These are phyloP conservation scores for Sphaerobolus stellatus DNA, from an alignment of 1,284 basidiomycete species.

Conservation along the genomic window DNA sequence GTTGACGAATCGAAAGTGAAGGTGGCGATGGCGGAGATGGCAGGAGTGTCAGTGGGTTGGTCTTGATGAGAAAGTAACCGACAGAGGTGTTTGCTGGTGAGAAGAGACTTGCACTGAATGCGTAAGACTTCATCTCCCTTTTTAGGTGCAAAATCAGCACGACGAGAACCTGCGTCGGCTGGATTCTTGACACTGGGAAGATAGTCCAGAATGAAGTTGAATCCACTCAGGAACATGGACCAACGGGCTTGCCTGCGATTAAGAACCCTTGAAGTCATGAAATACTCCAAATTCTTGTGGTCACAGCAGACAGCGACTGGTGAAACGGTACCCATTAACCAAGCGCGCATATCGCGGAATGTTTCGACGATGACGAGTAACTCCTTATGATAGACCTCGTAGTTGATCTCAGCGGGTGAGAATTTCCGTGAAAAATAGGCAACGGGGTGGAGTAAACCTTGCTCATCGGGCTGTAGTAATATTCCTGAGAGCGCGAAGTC, in stretches of 20 bases:
- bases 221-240: slow-evolving; percentile 20
- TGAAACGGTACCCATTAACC: too few species aligned
- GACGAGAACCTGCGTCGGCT: neutral
- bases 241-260: slow-evolving; percentile 30
- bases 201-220: slow-evolving; percentile 24
- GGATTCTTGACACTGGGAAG: slow-evolving; percentile 16
- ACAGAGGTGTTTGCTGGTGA: slow-evolving; percentile 6
- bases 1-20: too few species aligned
- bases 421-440: slow-evolving; percentile 34
- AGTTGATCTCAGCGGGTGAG: slow-evolving; percentile 37
- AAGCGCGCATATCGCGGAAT: too few species aligned
- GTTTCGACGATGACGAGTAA: slow-evolving; percentile 37
- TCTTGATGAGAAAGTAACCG: slow-evolving; percentile 9
- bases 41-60: too few species aligned
- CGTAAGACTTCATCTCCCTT: neutral
- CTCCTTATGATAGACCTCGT: slow-evolving; percentile 43
- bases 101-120: slow-evolving; percentile 1
- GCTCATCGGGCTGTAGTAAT: too few species aligned
- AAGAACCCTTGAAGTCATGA: slow-evolving; percentile 28
- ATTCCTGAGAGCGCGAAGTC: slow-evolving; percentile 16
- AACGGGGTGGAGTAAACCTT: slow-evolving; percentile 33
- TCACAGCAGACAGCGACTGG: neutral
- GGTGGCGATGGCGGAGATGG: too few species aligned
- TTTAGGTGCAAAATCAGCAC: slow-evolving; percentile 8
- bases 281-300: slow-evolving; percentile 19